Evolutionary conservation across 495 filamentous ascomycete species (phyloP).

Genomic region (Niebla homalea): DNA sequence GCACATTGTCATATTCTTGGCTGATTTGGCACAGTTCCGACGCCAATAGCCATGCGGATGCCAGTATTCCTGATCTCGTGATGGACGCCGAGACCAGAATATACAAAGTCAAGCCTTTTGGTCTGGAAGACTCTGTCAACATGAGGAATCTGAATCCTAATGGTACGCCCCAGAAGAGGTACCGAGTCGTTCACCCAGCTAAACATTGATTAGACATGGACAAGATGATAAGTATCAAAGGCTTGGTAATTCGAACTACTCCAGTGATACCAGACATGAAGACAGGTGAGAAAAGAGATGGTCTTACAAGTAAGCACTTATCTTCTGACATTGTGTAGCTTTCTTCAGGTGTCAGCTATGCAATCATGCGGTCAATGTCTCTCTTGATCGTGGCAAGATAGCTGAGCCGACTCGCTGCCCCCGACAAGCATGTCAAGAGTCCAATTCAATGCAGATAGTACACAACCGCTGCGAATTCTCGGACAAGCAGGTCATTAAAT

Average conservation of each 20-base stretch:
- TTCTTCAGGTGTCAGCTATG: constrained; percentile 94
- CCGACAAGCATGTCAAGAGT: constrained; percentile 63
- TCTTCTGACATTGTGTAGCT: constrained; percentile 25
- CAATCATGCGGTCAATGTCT: constrained; percentile 77
- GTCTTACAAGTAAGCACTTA: neutral
- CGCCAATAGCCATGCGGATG: constrained; percentile 29
- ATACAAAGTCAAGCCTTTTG: constrained; percentile 81
- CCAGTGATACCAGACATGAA: constrained; percentile 98
- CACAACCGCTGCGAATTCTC: constrained; percentile 93
- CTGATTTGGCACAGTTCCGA: constrained; percentile 40
- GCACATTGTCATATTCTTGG: too few species aligned
- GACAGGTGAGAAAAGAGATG: constrained; percentile 38
- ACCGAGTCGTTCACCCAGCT: neutral
- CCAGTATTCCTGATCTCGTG: constrained; percentile 45
- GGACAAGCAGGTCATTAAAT: constrained; percentile 97
- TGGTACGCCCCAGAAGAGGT: constrained; percentile 27
- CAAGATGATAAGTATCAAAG: constrained; percentile 91
- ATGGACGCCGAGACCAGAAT: constrained; percentile 52
- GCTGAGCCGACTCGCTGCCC: constrained; percentile 87
- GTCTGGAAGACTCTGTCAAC: constrained; percentile 76
- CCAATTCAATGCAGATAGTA: constrained; percentile 94
- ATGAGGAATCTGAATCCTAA: constrained; percentile 90
- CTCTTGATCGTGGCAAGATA: constrained; percentile 91
- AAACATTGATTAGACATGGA: constrained; percentile 58
- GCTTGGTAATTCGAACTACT: constrained; percentile 88